Evolutionary conservation across 805 yeast genomes (phyloP).

Genomic region (Saturnispora ahearnii): DNA sequence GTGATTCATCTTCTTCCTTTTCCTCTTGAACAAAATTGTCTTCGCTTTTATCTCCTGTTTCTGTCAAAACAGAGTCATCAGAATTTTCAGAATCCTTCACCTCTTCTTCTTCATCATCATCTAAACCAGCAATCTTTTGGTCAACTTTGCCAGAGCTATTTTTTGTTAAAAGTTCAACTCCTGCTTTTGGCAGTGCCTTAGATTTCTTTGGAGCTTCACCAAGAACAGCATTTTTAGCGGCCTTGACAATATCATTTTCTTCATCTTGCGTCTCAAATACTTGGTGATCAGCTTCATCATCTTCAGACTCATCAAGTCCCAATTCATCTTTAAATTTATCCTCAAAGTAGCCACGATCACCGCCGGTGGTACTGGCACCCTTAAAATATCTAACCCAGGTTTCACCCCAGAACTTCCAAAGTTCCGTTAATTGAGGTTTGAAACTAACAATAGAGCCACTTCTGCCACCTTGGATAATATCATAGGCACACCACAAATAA

Average conservation of each 20-base stretch:
- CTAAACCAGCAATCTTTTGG: background rate
- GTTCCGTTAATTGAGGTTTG: slow-evolving; percentile 21
- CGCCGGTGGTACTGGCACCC: slow-evolving; percentile 13
- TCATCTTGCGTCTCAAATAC: background rate
- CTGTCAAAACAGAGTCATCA: background rate
- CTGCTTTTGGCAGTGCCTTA: slow-evolving; percentile 15
- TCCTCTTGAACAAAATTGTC: slow-evolving; percentile 3
- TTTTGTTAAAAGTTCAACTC: slow-evolving; percentile 5
- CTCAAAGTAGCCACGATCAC: slow-evolving; percentile 24
- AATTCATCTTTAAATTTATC: slow-evolving; percentile 27
- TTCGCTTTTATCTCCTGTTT: background rate
- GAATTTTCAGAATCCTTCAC: background rate
- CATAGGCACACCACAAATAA: slow-evolving; percentile 56
- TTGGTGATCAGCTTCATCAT: slow-evolving; percentile 4
- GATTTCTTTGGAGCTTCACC: slow-evolving; percentile 15
- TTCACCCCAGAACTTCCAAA: slow-evolving; percentile 38
- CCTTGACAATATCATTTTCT: slow-evolving; percentile 4
- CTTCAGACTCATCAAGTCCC: slow-evolving; percentile 19
- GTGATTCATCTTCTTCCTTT: background rate
- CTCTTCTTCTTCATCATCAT: background rate
- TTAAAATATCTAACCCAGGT: slow-evolving; percentile 41
- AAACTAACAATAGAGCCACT: slow-evolving; percentile 40
- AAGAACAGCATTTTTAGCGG: slow-evolving; percentile 17
- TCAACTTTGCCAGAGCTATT: background rate
- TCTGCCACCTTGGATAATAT: slow-evolving; percentile 41